Base-by-base conservation (phyloP, 441 rosid species). In the Dalechampia spathulata region DNA sequence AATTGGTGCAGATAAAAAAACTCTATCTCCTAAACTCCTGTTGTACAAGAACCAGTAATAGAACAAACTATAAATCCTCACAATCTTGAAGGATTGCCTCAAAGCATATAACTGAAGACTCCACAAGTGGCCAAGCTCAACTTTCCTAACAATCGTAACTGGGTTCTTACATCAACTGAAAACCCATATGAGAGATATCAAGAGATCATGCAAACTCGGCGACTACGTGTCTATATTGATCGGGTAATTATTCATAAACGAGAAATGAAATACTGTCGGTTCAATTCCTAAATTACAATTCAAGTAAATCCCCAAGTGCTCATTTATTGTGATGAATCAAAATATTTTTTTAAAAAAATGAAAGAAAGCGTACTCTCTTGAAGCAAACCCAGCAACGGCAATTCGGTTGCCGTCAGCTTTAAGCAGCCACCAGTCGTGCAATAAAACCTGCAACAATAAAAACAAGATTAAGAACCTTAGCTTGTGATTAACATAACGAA, bases 391-490 rank as follows among this genome's bases (percentile, higher is more conserved):
- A 49, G 68, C 59, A 63, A 83, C 67, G 20, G 75, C 68, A n/a
- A 87, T 60, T 48, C 52, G 71, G 12, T 58, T 70, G 28, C 17
- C 60, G 0, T 68, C 61, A 6, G 57, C 56, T 57, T 52, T 73
- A 37, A 56, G 64, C 16, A 87, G 75, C 89, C 89, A 82, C 92
- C 91, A 80, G 27, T 84, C 77, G 13, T 75, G 32, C 67, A 83
- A 64, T 12, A 60, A 27, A 8, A 34, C 38, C n/a, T n/a, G n/a
- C n/a, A n/a, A n/a, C n/a, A n/a, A n/a, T n/a, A n/a, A n/a, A n/a
- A n/a, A n/a, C n/a, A n/a, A n/a, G n/a, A n/a, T n/a, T n/a, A n/a
- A n/a, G n/a, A n/a, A n/a, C n/a, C n/a, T n/a, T n/a, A n/a, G n/a
- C n/a, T n/a, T n/a, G n/a, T n/a, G n/a, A n/a, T n/a, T n/a, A n/a